phyloP scores from a whole-genome alignment of 352 stramenopile genomes.

The Blastocystis sp. region DNA sequence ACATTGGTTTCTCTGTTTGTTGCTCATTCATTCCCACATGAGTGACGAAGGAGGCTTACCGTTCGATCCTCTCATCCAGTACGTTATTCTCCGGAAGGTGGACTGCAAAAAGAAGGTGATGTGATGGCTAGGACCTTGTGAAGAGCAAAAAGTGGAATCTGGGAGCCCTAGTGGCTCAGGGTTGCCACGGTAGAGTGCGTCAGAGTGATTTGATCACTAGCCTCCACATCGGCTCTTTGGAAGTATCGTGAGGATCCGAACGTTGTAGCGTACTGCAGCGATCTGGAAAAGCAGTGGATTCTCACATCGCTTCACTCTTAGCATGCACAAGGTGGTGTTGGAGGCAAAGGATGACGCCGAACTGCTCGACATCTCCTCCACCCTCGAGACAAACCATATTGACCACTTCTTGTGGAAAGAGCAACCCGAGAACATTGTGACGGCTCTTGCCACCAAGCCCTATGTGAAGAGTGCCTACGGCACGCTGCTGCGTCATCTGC shows the following conservation, averaged over 20 bases:
- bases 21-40: neutral
- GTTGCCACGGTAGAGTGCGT: conserved; percentile 41
- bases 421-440: conserved; percentile 69
- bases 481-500: conserved; percentile 48
- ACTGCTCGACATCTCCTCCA: conserved; percentile 15
- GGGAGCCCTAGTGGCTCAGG: conserved; percentile 68
- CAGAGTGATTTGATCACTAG: neutral
- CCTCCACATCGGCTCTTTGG: conserved; percentile 55
- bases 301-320: neutral
- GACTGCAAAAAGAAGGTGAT: no score
- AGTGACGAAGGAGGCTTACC: neutral
- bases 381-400: conserved; percentile 21
- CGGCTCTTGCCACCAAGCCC: conserved; percentile 66
- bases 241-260: conserved; percentile 12
- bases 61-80: conserved; percentile 57
- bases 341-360: conserved; percentile 66
- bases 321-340: conserved; percentile 69
- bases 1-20: neutral
- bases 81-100: conserved; percentile 62
- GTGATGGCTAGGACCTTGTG: conserved; percentile 32
- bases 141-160: conserved; percentile 65
- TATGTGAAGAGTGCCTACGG: conserved; percentile 49
- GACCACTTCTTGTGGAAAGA: conserved; percentile 69
- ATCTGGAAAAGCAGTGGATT: conserved; percentile 35
- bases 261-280: conserved; percentile 11